Conservation (phyloP, 2,329 filamentous ascomycete genomes). For the Calonectria multiphialidica region DNA sequence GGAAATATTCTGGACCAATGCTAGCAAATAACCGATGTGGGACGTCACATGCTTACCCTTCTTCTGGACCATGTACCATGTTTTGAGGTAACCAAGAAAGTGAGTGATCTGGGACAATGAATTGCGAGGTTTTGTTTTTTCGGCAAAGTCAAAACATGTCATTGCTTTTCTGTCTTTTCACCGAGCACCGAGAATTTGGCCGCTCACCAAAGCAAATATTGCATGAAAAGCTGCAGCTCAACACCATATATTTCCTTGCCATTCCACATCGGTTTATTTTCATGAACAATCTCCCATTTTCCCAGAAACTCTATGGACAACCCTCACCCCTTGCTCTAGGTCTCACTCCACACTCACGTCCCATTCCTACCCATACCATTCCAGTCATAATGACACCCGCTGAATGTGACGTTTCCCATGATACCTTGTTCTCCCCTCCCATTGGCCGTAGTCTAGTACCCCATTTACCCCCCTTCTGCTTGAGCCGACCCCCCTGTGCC, state of each 20-base stretch:
- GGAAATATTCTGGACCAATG: not conserved
- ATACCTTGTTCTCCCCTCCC: not conserved
- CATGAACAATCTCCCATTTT: slow-evolving; percentile 21
- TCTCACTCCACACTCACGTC: not conserved
- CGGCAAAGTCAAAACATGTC: not conserved
- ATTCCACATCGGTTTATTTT: not conserved
- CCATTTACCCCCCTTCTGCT: not conserved
- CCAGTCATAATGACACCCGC: slow-evolving; percentile 17
- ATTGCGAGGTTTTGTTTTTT: not conserved
- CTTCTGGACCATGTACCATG: not conserved
- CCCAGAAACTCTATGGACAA: slow-evolving; percentile 23
- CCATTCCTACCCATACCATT: slow-evolving; percentile 11
- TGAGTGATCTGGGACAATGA: not conserved
- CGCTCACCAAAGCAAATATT: not conserved
- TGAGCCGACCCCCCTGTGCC: not conserved
- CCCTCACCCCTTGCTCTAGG: not conserved
- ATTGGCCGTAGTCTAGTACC: slow-evolving; percentile 25
- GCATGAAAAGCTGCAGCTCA: not conserved
- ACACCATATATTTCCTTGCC: not conserved
- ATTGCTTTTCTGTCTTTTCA: too few relatives aligned
- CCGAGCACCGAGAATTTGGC: not conserved
- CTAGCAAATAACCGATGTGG: not conserved
- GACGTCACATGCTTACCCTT: not conserved
- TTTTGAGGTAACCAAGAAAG: not conserved
- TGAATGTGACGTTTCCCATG: slow-evolving; percentile 21